Percentiles rank a stretch among this genome's conserved stretches.
Evolutionary conservation across 768 basidiomycete species (phyloP).

Genomic region (Cystofilobasidium ferigula): DNA sequence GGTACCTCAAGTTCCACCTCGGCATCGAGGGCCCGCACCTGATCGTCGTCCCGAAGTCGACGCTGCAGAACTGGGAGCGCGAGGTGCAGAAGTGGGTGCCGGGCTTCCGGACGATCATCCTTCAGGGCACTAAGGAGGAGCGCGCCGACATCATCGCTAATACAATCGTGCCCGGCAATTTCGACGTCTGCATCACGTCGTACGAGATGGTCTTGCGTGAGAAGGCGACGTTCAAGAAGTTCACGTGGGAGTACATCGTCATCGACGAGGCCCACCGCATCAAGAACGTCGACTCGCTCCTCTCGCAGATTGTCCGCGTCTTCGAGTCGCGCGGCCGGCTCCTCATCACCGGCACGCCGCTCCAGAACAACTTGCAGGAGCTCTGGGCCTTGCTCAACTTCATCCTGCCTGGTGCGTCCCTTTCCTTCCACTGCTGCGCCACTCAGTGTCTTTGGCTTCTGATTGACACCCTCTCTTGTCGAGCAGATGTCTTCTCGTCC

Average conservation of each 20-base stretch:
- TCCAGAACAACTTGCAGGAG: slow-evolving; percentile 95
- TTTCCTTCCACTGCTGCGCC: slow-evolving; percentile 65
- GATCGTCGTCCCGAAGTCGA: slow-evolving; percentile 96
- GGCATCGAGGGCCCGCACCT: slow-evolving; percentile 73
- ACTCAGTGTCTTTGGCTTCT: neutral
- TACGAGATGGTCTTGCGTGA: slow-evolving; percentile 97
- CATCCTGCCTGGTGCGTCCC: slow-evolving; percentile 70
- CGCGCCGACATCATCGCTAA: slow-evolving; percentile 66
- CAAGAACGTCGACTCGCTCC: slow-evolving; percentile 94
- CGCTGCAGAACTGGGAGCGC: slow-evolving; percentile 89
- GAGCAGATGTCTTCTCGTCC: slow-evolving; percentile 30
- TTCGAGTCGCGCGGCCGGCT: slow-evolving; percentile 81
- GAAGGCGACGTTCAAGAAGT: slow-evolving; percentile 80
- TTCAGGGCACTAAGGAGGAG: slow-evolving; percentile 84
- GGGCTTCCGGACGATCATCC: slow-evolving; percentile 65
- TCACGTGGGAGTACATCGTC: slow-evolving; percentile 92
- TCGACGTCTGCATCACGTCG: slow-evolving; percentile 87
- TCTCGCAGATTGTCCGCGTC: slow-evolving; percentile 83
- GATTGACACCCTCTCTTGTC: neutral
- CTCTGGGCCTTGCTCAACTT: slow-evolving; percentile 92
- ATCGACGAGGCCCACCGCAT: slow-evolving; percentile 99
- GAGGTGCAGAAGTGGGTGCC: slow-evolving; percentile 89
- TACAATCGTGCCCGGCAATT: slow-evolving; percentile 71
- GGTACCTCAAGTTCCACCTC: slow-evolving; percentile 79
- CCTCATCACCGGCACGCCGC: slow-evolving; percentile 89